Percentiles rank a stretch among this genome's conserved stretches.
Conservation (phyloP, 495 filamentous ascomycete genomes). For the Viridothelium virens region DNA sequence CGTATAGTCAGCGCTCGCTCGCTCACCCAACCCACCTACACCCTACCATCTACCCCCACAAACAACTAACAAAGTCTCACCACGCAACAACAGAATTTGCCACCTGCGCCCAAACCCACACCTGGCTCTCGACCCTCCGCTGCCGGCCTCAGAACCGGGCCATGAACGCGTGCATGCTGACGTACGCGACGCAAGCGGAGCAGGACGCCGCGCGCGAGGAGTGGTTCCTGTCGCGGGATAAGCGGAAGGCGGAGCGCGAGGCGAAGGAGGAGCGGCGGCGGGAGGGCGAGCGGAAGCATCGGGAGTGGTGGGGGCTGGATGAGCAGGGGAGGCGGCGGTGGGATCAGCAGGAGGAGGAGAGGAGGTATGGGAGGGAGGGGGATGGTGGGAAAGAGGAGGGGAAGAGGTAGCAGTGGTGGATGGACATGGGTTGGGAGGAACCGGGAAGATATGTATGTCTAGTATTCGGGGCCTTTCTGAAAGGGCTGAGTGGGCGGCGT, state of each 20-base stretch:
- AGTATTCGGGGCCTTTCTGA: no score
- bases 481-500: no score
- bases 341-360: background rate
- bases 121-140: conserved; percentile 73
- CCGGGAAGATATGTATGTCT: no score
- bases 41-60: no score
- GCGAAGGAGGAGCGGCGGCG: conserved; percentile 47
- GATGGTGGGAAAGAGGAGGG: background rate
- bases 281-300: conserved; percentile 39
- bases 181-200: conserved; percentile 73
- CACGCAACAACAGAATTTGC: conserved; percentile 60
- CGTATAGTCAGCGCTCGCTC: background rate
- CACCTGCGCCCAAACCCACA: conserved; percentile 76
- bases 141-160: conserved; percentile 68
- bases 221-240: conserved; percentile 72
- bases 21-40: background rate
- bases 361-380: background rate
- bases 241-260: conserved; percentile 56
- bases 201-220: conserved; percentile 85
- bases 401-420: background rate
- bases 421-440: no score
- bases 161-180: conserved; percentile 92
- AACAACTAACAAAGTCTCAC: no score
- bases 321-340: conserved; percentile 31
- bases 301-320: conserved; percentile 47